A percentile compares a stretch with the other conserved stretches of the same genome.
phyloP scores from a whole-genome alignment of 768 basidiomycete genomes.

The Gautieria morchelliformis region DNA sequence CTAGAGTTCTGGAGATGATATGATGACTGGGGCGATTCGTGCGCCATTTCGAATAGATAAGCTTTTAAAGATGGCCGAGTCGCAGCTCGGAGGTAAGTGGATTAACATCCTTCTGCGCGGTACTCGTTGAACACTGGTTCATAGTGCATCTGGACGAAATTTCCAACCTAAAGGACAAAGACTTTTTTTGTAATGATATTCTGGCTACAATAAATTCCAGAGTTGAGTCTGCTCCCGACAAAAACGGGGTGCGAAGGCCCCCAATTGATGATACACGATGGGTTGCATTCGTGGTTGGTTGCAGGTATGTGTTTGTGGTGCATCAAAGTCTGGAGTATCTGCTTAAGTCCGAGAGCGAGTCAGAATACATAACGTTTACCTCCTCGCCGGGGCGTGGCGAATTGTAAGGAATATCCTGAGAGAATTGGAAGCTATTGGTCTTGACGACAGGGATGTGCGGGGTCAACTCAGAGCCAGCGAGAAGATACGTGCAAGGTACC shows the following conservation, averaged over 20 bases:
- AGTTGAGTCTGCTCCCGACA: slow-evolving; percentile 20
- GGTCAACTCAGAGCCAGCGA: slow-evolving; percentile 41
- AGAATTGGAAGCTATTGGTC: slow-evolving; percentile 42
- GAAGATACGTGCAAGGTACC: slow-evolving; percentile 46
- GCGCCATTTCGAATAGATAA: slow-evolving; percentile 56
- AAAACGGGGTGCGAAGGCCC: slow-evolving; percentile 7
- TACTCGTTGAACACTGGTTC: slow-evolving; percentile 34
- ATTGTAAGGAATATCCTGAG: slow-evolving; percentile 52
- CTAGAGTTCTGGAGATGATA: slow-evolving; percentile 29
- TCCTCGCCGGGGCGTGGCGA: slow-evolving; percentile 78
- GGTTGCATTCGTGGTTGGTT: slow-evolving; percentile 49
- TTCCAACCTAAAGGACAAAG: slow-evolving; percentile 52
- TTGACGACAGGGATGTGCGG: slow-evolving; percentile 45
- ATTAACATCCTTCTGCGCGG: background rate
- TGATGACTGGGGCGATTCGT: slow-evolving; percentile 34
- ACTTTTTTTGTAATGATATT: slow-evolving; percentile 50
- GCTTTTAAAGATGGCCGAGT: slow-evolving; percentile 59
- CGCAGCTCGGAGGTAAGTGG: slow-evolving; percentile 55
- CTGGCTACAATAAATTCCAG: slow-evolving; percentile 47
- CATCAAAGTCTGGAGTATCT: background rate
- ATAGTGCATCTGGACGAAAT: slow-evolving; percentile 43
- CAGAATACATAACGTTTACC: slow-evolving; percentile 76
- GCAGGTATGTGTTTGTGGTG: slow-evolving; percentile 33
- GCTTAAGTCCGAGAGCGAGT: background rate
- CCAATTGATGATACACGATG: slow-evolving; percentile 31